Conservation (phyloP, 305 asterid genomes). For the Caryopteris hybrid region DNA sequence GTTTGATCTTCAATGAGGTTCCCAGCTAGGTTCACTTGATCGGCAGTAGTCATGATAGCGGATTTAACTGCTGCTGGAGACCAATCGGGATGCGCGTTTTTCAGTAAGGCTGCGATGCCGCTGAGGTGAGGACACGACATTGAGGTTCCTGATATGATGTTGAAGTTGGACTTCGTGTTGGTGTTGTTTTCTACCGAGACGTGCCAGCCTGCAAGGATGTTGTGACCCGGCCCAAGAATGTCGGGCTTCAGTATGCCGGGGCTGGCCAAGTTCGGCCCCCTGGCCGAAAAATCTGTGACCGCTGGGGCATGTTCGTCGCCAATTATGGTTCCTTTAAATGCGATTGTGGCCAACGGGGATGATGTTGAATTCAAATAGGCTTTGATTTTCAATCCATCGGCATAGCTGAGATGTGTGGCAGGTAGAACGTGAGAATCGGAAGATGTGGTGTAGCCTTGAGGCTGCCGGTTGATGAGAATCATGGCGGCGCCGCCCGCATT, state of each 20-base stretch:
- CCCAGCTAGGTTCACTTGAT: conserved; percentile 11
- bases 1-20: conserved; percentile 14
- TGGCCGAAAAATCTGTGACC: conserved; percentile 4
- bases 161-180: conserved; percentile 23
- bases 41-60: conserved; percentile 37
- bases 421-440: conserved; percentile 25
- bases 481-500: conserved; percentile 41
- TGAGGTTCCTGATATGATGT: conserved; percentile 28
- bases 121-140: conserved; percentile 41
- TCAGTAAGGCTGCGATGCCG: conserved; percentile 30
- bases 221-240: conserved; percentile 27
- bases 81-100: conserved; percentile 31
- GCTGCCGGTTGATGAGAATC: conserved; percentile 23
- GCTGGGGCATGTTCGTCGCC: conserved; percentile 9
- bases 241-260: conserved; percentile 32
- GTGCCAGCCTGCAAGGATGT: conserved; percentile 33
- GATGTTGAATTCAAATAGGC: conserved; percentile 21
- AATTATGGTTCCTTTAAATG: conserved; percentile 22
- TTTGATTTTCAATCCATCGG: conserved; percentile 18
- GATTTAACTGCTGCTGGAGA: conserved; percentile 37
- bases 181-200: conserved; percentile 20
- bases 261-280: conserved; percentile 20
- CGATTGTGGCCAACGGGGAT: conserved; percentile 15
- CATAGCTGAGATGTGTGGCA: conserved; percentile 20
- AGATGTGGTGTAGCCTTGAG: conserved; percentile 14